A percentile compares a stretch with the other conserved stretches of the same genome.
phyloP scores from a whole-genome alignment of 371 early-diverging fungal genomes.

The Nosema granulosis region DNA sequence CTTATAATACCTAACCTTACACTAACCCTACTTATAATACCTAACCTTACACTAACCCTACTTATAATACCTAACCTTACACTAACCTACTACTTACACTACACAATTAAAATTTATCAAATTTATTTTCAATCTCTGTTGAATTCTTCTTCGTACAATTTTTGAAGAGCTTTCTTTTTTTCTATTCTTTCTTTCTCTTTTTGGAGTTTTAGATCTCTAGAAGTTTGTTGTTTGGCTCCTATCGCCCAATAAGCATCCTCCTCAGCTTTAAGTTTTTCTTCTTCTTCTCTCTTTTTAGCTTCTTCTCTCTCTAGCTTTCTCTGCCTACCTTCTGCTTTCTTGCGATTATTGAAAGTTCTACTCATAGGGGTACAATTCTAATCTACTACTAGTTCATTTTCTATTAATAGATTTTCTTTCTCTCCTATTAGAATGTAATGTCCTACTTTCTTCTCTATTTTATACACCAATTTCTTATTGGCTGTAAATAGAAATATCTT shows the following conservation, averaged over 20 bases:
- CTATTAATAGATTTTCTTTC: conserved; percentile 3
- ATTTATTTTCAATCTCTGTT: too few relatives aligned
- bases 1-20: too few relatives aligned
- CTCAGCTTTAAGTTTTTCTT: conserved; percentile 25
- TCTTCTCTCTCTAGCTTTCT: conserved; percentile 42
- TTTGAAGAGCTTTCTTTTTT: conserved; percentile 15
- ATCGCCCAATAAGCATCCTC: conserved; percentile 46
- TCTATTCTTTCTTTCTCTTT: conserved; percentile 23
- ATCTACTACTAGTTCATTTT: conserved; percentile 4
- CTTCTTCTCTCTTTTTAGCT: conserved; percentile 47
- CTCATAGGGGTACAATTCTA: conserved; percentile 53
- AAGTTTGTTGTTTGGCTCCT: conserved; percentile 45
- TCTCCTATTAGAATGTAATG: conserved; percentile 26
- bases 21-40: too few relatives aligned
- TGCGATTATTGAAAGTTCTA: conserved; percentile 38
- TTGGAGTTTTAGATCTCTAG: conserved; percentile 9
- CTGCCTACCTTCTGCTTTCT: conserved; percentile 52
- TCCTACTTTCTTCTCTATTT: conserved; percentile 16
- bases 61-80: too few relatives aligned
- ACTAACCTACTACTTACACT: too few relatives aligned
- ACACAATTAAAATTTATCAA: too few relatives aligned
- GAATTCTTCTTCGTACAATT: conserved; percentile 35
- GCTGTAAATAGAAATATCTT: not conserved
- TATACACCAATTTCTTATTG: conserved; percentile 19
- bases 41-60: too few relatives aligned